phyloP scores from a whole-genome alignment of 108 stramenopile genomes.

The Skeletonema marinoi region DNA sequence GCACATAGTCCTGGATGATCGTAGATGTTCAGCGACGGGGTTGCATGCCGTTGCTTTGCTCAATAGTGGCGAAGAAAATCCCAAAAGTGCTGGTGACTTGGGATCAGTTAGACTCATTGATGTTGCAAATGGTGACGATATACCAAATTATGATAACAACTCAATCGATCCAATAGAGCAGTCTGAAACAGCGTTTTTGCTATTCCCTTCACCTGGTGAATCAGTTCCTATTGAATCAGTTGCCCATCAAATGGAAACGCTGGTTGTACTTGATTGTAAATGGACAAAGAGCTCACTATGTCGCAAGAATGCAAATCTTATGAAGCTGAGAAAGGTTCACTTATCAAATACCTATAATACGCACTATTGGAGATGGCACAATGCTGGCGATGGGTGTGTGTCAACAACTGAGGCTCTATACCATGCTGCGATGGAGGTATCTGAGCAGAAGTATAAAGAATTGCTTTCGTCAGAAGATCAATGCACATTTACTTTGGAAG shows the following conservation, averaged over 20 bases:
- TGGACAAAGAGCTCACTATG: slow-evolving; percentile 52
- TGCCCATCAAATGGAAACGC: slow-evolving; percentile 39
- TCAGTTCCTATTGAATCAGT: slow-evolving; percentile 66
- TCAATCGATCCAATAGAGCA: slow-evolving; percentile 15
- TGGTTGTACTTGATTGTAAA: slow-evolving; percentile 78
- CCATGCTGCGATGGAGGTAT: slow-evolving; percentile 62
- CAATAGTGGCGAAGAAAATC: slow-evolving; percentile 6
- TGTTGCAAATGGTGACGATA: slow-evolving; percentile 16
- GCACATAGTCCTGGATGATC: slow-evolving; percentile 73
- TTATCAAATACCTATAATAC: slow-evolving; percentile 57
- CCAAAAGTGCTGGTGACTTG: background rate
- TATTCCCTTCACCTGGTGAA: slow-evolving; percentile 62
- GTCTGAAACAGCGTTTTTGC: slow-evolving; percentile 43
- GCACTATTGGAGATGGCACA: slow-evolving; percentile 86
- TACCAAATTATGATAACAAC: slow-evolving; percentile 20
- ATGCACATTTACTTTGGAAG: slow-evolving; percentile 9
- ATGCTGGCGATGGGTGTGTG: slow-evolving; percentile 69
- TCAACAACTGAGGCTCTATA: slow-evolving; percentile 83
- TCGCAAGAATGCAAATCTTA: slow-evolving; percentile 32
- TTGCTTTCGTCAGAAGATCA: background rate
- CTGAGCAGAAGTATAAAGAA: slow-evolving; percentile 20
- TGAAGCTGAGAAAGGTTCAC: slow-evolving; percentile 63
- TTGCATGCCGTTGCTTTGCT: slow-evolving; percentile 60
- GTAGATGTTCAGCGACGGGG: slow-evolving; percentile 63
- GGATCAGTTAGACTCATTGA: slow-evolving; percentile 33